Conservation (phyloP, 495 filamentous ascomycete genomes). For the Tetracladium marchalianum region DNA sequence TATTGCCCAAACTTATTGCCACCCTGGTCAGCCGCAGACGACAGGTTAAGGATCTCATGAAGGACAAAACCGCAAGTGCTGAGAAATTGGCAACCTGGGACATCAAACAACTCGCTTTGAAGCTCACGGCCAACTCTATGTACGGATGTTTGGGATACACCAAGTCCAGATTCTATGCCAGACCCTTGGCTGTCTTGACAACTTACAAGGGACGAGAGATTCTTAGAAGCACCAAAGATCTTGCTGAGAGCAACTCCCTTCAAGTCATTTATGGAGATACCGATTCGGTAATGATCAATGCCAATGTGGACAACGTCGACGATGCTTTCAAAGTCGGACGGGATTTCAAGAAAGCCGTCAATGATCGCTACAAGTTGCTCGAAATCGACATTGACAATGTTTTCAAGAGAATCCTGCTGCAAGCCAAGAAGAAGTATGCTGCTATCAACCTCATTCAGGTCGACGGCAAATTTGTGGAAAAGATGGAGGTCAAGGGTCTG, state of each 20-base stretch:
- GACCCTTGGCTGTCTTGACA: slow-evolving; percentile 88
- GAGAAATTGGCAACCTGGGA: slow-evolving; percentile 94
- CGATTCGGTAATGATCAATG: slow-evolving; percentile 99
- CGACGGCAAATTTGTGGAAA: slow-evolving; percentile 83
- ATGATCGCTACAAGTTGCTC: slow-evolving; percentile 78
- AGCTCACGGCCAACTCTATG: slow-evolving; percentile 98
- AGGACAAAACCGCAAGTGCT: slow-evolving; percentile 74
- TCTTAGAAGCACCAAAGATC: slow-evolving; percentile 84
- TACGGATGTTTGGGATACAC: slow-evolving; percentile 97
- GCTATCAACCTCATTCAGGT: slow-evolving; percentile 87
- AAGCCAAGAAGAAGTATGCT: slow-evolving; percentile 99
- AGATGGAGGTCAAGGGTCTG: slow-evolving; percentile 94
- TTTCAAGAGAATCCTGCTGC: slow-evolving; percentile 84
- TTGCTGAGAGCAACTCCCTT: slow-evolving; percentile 79
- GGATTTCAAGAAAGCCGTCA: slow-evolving; percentile 59
- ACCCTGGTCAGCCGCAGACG: slow-evolving; percentile 79
- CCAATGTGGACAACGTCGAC: slow-evolving; percentile 85
- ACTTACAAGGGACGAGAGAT: slow-evolving; percentile 98
- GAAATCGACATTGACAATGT: slow-evolving; percentile 99
- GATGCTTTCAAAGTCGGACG: slow-evolving; percentile 82
- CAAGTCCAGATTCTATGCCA: slow-evolving; percentile 91
- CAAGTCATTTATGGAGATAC: slow-evolving; percentile 98
- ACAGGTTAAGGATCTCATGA: slow-evolving; percentile 94
- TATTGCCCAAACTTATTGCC: slow-evolving; percentile 82
- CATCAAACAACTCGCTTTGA: slow-evolving; percentile 92